A percentile compares a stretch with the other conserved stretches of the same genome.
Evolutionary conservation across 2,329 filamentous ascomycete genomes (phyloP).

Genomic region (Sporothrix pseudoabietina): DNA sequence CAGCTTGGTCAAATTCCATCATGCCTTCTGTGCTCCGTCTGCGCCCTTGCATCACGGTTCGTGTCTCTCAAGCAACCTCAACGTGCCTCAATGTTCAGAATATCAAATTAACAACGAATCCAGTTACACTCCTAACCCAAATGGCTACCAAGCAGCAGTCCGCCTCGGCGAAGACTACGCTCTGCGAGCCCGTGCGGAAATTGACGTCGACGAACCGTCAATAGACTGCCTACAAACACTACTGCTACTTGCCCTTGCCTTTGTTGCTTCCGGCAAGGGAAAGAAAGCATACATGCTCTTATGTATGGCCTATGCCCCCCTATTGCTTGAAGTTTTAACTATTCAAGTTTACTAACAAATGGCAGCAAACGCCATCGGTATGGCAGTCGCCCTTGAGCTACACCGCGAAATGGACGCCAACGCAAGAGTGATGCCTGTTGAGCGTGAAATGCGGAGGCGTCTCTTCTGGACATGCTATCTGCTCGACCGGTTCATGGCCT

Average conservation of each 20-base stretch:
- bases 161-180: slow-evolving; percentile 73
- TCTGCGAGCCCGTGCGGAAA: slow-evolving; percentile 64
- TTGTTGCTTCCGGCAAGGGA: slow-evolving; percentile 74
- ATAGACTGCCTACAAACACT: slow-evolving; percentile 76
- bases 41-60: slow-evolving; percentile 64
- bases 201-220: slow-evolving; percentile 79
- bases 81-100: neutral
- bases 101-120: neutral
- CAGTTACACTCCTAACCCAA: slow-evolving; percentile 70
- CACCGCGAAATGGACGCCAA: slow-evolving; percentile 72
- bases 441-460: slow-evolving; percentile 75
- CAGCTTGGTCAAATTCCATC: slow-evolving; percentile 66
- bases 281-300: slow-evolving; percentile 88
- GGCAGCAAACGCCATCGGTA: slow-evolving; percentile 72
- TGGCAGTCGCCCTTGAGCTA: slow-evolving; percentile 79
- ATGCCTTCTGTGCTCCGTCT: slow-evolving; percentile 60
- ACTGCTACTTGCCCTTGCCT: slow-evolving; percentile 73
- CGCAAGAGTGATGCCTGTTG: slow-evolving; percentile 63
- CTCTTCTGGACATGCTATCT: slow-evolving; percentile 89
- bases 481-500: slow-evolving; percentile 79
- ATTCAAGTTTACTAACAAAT: slow-evolving; percentile 41
- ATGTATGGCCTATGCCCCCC: slow-evolving; percentile 52
- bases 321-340: neutral
- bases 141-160: slow-evolving; percentile 67
- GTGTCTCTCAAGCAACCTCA: slow-evolving; percentile 27